Percentiles rank a stretch among this genome's conserved stretches.
These are phyloP conservation scores for Cyberlindnera meyerae DNA, from an alignment of 805 yeast genomes.

Conservation along the genomic window DNA sequence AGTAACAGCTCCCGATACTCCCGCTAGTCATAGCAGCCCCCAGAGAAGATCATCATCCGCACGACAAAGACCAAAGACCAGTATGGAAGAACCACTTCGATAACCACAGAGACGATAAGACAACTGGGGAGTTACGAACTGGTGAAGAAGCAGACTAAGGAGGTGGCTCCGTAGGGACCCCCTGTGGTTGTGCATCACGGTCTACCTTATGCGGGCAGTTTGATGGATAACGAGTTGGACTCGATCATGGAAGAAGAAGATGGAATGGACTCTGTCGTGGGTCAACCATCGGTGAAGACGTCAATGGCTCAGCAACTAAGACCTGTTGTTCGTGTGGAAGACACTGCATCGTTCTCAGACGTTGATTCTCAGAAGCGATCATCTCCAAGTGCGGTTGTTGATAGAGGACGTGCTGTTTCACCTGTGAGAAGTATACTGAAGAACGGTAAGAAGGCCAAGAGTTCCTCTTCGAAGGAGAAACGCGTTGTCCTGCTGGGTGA, in stretches of 20 bases:
- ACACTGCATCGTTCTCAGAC: too few relatives aligned
- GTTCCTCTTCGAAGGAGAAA: constrained; percentile 5
- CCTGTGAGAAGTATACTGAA: constrained; percentile 16
- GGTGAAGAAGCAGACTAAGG: constrained; percentile 42
- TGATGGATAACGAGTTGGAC: constrained; percentile 25
- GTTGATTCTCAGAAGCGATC: too few relatives aligned
- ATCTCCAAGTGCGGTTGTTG: background rate
- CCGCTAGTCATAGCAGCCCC: too few relatives aligned
- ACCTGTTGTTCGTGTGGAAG: too few relatives aligned
- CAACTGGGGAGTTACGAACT: constrained; percentile 45
- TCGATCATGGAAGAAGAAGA: constrained; percentile 29
- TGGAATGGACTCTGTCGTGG: background rate
- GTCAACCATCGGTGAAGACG: background rate
- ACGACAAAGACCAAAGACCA: constrained; percentile 48
- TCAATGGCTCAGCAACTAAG: background rate
- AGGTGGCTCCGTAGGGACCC: constrained; percentile 22
- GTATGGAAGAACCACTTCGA: constrained; percentile 49
- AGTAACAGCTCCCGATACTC: constrained; percentile 2
- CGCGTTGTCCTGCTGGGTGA: constrained; percentile 11
- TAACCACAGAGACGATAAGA: constrained; percentile 49
- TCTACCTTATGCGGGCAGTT: constrained; percentile 23
- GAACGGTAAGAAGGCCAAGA: constrained; percentile 8
- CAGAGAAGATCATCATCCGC: constrained; percentile 33
- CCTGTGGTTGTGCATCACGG: constrained; percentile 15
- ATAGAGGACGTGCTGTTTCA: constrained; percentile 4